Evolutionary conservation across 148 eudicot species (phyloP).

Genomic region (Rhododendron ovatum): DNA sequence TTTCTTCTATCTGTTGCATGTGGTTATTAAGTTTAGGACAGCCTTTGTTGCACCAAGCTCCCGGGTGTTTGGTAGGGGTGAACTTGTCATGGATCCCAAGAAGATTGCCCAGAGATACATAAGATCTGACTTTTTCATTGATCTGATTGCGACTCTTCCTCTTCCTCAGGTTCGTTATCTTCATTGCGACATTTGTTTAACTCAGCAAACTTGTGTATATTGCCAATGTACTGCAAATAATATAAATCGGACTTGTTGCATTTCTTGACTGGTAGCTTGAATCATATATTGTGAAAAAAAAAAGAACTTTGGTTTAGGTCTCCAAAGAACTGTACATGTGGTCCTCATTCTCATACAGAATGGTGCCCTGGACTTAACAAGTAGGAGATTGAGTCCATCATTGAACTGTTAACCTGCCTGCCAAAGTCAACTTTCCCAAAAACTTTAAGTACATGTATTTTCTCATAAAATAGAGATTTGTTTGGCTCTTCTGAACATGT

Average conservation of each 20-base stretch:
- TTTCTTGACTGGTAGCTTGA: neutral
- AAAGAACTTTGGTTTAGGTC: constrained; percentile 1
- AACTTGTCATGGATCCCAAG: constrained; percentile 94
- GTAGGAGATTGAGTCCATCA: neutral
- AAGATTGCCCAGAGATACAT: constrained; percentile 81
- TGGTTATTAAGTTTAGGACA: constrained; percentile 83
- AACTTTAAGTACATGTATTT: neutral
- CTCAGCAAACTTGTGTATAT: neutral
- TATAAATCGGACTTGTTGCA: neutral
- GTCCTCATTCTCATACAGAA: neutral
- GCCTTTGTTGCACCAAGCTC: constrained; percentile 97
- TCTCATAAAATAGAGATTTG: neutral
- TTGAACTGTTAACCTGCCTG: neutral
- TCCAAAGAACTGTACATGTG: neutral
- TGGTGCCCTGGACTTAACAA: neutral
- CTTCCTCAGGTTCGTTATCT: constrained; percentile 76
- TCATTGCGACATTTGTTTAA: neutral
- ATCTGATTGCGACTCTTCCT: constrained; percentile 92
- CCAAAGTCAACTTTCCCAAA: neutral
- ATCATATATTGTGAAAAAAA: neutral
- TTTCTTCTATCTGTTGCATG: constrained; percentile 74
- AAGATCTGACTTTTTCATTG: constrained; percentile 71
- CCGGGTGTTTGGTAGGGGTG: constrained; percentile 95
- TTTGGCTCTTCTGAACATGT: neutral
- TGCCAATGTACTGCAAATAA: neutral